Conservation (phyloP, 2,329 filamentous ascomycete genomes). For the Aureobasidium sp. region DNA sequence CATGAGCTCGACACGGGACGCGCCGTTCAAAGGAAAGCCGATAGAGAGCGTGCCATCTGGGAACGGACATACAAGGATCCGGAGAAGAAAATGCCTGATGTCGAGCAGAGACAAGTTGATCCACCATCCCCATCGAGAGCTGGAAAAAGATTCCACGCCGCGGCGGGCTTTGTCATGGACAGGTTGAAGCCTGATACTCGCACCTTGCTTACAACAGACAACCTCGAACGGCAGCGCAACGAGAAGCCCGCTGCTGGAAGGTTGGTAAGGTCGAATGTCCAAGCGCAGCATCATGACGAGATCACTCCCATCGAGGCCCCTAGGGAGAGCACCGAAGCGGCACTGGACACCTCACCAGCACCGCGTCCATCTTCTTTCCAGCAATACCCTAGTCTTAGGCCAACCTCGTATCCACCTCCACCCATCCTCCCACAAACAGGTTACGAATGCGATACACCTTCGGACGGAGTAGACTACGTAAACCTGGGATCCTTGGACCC, state of each 20-base stretch:
- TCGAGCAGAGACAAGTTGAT: background rate
- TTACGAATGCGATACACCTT: background rate
- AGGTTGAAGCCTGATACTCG: background rate
- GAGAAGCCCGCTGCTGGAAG: background rate
- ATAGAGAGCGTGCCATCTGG: conserved; percentile 46
- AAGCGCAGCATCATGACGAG: background rate
- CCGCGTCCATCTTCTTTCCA: background rate
- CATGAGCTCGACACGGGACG: conserved; percentile 67
- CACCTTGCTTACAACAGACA: background rate
- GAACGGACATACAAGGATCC: conserved; percentile 25
- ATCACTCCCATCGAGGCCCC: background rate
- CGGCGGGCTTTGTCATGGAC: background rate
- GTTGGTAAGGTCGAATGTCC: no score
- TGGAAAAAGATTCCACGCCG: background rate
- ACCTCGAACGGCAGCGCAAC: background rate
- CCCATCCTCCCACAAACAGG: conserved; percentile 52
- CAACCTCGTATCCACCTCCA: conserved; percentile 41
- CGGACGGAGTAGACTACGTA: background rate
- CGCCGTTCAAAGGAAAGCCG: conserved; percentile 56
- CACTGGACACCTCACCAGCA: background rate
- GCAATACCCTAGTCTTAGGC: conserved; percentile 20
- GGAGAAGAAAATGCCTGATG: conserved; percentile 39
- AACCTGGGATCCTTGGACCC: background rate
- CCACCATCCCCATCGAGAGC: background rate
- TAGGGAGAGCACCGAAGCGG: background rate